Conservation (phyloP, 2,329 filamentous ascomycete species). For the Graphilbum fragrans region DNA sequence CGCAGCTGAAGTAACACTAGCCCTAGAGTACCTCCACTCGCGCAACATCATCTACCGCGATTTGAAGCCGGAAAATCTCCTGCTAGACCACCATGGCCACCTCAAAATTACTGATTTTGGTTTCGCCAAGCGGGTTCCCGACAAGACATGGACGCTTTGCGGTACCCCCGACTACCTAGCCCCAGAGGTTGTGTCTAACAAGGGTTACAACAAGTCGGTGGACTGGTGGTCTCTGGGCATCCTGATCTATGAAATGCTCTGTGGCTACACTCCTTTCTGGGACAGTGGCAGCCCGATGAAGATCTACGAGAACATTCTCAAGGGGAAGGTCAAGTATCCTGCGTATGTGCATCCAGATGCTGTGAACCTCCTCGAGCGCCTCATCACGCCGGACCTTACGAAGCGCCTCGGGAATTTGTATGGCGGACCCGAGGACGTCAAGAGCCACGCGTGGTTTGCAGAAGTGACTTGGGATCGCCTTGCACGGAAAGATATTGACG, state of each 20-base stretch:
- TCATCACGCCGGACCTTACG: slow-evolving; percentile 90
- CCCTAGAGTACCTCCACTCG: slow-evolving; percentile 87
- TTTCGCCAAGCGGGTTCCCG: slow-evolving; percentile 93
- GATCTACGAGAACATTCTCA: slow-evolving; percentile 98
- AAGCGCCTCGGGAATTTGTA: slow-evolving; percentile 92
- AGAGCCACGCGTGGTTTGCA: slow-evolving; percentile 90
- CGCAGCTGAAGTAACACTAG: slow-evolving; percentile 90
- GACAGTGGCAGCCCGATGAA: slow-evolving; percentile 96
- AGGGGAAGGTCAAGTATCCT: slow-evolving; percentile 91
- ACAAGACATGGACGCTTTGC: slow-evolving; percentile 98
- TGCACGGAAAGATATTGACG: slow-evolving; percentile 92
- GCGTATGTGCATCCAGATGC: slow-evolving; percentile 91
- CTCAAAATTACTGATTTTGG: slow-evolving; percentile 98
- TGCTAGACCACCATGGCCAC: slow-evolving; percentile 86
- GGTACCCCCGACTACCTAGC: slow-evolving; percentile 96
- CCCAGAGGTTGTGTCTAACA: slow-evolving; percentile 96
- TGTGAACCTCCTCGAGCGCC: slow-evolving; percentile 78
- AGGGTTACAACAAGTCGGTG: slow-evolving; percentile 98
- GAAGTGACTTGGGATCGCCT: slow-evolving; percentile 97
- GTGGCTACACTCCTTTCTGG: slow-evolving; percentile 98
- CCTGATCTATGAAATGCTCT: slow-evolving; percentile 98
- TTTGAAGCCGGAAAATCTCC: slow-evolving; percentile 86
- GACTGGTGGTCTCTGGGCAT: slow-evolving; percentile 99
- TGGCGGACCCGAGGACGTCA: slow-evolving; percentile 82
- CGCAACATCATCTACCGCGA: slow-evolving; percentile 97